These are phyloP conservation scores for Yamadazyma atmosphaerica DNA, from an alignment of 1,139 yeast species.

Conservation along the genomic window DNA sequence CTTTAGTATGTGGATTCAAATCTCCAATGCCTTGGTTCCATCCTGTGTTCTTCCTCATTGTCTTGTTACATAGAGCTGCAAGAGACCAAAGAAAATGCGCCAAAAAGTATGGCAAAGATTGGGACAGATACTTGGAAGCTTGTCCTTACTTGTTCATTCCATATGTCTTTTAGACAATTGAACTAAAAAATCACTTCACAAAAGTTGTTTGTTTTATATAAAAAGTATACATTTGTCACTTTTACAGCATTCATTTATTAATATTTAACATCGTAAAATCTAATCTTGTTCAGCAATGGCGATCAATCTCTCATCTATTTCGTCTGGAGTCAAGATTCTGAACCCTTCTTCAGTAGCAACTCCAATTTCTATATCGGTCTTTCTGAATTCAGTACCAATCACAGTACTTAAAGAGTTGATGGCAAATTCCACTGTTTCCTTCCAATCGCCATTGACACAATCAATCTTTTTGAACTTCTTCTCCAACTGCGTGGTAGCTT, in stretches of 20 bases:
- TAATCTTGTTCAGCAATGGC: slow-evolving; percentile 96
- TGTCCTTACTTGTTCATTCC: slow-evolving; percentile 96
- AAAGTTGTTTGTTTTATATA: no score
- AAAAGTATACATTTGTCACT: no score
- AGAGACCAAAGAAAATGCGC: slow-evolving; percentile 86
- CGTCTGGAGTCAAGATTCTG: slow-evolving; percentile 72
- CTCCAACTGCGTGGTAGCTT: slow-evolving; percentile 86
- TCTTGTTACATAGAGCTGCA: slow-evolving; percentile 80
- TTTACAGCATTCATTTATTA: no score
- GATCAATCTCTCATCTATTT: slow-evolving; percentile 90
- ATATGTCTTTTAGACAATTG: slow-evolving; percentile 54
- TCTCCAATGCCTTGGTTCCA: slow-evolving; percentile 96
- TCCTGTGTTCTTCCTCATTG: slow-evolving; percentile 86
- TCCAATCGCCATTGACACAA: slow-evolving; percentile 81
- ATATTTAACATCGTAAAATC: slow-evolving; percentile 1
- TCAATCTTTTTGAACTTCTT: slow-evolving; percentile 84
- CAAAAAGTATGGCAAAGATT: slow-evolving; percentile 88
- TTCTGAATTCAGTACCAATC: slow-evolving; percentile 89
- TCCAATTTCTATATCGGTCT: slow-evolving; percentile 91
- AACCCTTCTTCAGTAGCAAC: slow-evolving; percentile 76
- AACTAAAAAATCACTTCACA: no score
- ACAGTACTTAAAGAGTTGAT: slow-evolving; percentile 83
- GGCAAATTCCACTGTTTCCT: slow-evolving; percentile 84
- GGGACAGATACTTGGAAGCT: slow-evolving; percentile 81
- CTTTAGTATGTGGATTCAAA: slow-evolving; percentile 79